Evolutionary conservation across 116 monocot species (phyloP).

Genomic region (Dioscorea cayenensis): DNA sequence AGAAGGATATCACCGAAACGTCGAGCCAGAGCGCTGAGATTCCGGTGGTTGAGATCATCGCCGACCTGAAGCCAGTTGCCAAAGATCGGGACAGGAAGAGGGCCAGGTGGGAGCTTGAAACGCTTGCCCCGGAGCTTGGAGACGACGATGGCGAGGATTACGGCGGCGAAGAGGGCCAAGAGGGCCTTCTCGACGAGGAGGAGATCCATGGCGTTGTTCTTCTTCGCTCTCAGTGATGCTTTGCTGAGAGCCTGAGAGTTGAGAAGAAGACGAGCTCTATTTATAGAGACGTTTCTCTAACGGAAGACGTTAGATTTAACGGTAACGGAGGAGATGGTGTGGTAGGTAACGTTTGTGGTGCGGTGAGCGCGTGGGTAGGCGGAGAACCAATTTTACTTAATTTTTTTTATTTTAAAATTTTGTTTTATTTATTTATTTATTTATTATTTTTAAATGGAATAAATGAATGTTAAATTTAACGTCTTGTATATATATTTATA

Average conservation of each 20-base stretch:
- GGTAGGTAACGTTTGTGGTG: not conserved
- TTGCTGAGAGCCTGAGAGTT: not conserved
- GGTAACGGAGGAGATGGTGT: not conserved
- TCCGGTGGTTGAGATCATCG: constrained; percentile 84
- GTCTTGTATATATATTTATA: too few species aligned
- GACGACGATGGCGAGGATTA: constrained; percentile 40
- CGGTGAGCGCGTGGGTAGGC: too few species aligned
- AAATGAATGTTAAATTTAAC: too few species aligned
- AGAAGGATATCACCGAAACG: constrained; percentile 62
- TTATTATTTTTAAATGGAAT: too few species aligned
- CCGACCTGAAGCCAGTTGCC: constrained; percentile 94
- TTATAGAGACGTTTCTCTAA: not conserved
- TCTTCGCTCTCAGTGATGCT: not conserved
- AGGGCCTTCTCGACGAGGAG: constrained; percentile 50
- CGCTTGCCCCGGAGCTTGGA: constrained; percentile 55
- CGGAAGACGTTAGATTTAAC: not conserved
- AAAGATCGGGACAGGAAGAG: constrained; percentile 69
- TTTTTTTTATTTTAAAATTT: too few species aligned
- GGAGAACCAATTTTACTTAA: too few species aligned
- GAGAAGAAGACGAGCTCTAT: not conserved
- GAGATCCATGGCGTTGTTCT: constrained; percentile 38
- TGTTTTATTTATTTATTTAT: too few species aligned
- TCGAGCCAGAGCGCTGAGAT: constrained; percentile 53
- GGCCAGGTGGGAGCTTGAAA: constrained; percentile 68
- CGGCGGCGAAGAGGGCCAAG: constrained; percentile 51